Evolutionary conservation across 768 basidiomycete genomes (phyloP).

Genomic region (Podaxis mareebaensis): DNA sequence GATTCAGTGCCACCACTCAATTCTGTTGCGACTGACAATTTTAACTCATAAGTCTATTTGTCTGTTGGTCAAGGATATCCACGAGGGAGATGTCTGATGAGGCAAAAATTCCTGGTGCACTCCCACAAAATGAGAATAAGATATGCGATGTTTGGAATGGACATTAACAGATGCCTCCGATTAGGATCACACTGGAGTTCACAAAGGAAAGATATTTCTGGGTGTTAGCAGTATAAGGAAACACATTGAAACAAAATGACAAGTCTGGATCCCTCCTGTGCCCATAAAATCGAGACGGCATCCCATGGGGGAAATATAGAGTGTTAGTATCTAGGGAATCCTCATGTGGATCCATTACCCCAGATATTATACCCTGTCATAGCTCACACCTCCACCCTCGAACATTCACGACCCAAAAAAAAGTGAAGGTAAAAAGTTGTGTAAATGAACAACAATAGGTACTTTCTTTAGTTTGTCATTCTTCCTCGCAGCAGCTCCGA

Average conservation of each 20-base stretch:
- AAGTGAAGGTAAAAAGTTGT: constrained; percentile 42
- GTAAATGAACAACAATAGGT: constrained; percentile 75
- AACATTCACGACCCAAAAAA: constrained; percentile 12
- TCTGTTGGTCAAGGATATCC: no score
- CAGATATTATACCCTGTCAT: constrained; percentile 69
- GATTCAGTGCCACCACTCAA: no score
- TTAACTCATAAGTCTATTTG: no score
- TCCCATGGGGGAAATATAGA: neutral
- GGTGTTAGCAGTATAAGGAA: neutral
- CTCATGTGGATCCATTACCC: neutral
- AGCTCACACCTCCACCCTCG: constrained; percentile 86
- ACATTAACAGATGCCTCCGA: no score
- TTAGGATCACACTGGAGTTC: no score
- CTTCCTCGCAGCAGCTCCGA: constrained; percentile 85
- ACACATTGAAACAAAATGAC: neutral
- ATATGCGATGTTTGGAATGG: no score
- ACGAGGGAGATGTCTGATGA: no score
- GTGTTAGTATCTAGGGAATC: neutral
- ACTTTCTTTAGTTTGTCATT: constrained; percentile 86
- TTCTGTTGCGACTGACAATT: no score
- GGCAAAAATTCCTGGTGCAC: no score
- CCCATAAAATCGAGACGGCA: neutral
- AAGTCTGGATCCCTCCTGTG: neutral
- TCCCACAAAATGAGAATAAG: no score
- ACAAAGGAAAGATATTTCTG: neutral